phyloP scores from a whole-genome alignment of 2,329 filamentous ascomycete species.

The Venturia effusa region DNA sequence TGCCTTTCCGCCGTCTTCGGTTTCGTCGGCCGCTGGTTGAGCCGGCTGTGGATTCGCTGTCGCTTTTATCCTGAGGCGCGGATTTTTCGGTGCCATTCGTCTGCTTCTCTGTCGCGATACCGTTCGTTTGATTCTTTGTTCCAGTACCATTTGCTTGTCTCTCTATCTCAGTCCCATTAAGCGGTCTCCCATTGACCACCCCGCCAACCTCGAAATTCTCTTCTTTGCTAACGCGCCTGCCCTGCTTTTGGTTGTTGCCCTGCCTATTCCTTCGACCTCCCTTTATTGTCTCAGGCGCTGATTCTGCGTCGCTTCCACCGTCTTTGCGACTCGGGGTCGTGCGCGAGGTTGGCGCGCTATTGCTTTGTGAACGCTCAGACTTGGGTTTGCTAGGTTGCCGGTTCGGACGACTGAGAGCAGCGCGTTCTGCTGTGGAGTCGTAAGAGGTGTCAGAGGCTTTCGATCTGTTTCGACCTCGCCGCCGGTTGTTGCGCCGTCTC shows the following conservation, averaged over 20 bases:
- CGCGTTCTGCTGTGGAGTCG: conserved; percentile 28
- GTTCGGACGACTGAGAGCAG: conserved; percentile 16
- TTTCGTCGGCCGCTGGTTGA: not conserved
- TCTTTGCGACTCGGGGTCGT: conserved; percentile 28
- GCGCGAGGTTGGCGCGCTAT: not conserved
- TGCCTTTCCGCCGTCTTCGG: not conserved
- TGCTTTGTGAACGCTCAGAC: conserved; percentile 18
- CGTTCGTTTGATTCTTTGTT: conserved; percentile 38
- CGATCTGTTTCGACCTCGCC: conserved; percentile 36
- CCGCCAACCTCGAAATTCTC: conserved; percentile 20
- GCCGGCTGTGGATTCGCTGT: conserved; percentile 1
- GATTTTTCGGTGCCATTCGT: not conserved
- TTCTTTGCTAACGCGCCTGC: conserved; percentile 12
- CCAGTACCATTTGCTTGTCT: conserved; percentile 25
- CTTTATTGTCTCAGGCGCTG: conserved; percentile 34
- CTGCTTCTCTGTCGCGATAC: conserved; percentile 31
- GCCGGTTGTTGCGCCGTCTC: conserved; percentile 17
- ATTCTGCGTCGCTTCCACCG: conserved; percentile 39
- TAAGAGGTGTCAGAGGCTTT: conserved; percentile 22
- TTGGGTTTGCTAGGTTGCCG: conserved; percentile 16
- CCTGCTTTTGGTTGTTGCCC: conserved; percentile 31
- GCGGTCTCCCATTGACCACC: conserved; percentile 70
- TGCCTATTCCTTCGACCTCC: conserved; percentile 46
- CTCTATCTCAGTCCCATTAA: conserved; percentile 51
- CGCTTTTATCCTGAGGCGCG: not conserved